Base-by-base conservation (phyloP, 2,329 filamentous ascomycete species). In the Aureobasidium sp. region DNA sequence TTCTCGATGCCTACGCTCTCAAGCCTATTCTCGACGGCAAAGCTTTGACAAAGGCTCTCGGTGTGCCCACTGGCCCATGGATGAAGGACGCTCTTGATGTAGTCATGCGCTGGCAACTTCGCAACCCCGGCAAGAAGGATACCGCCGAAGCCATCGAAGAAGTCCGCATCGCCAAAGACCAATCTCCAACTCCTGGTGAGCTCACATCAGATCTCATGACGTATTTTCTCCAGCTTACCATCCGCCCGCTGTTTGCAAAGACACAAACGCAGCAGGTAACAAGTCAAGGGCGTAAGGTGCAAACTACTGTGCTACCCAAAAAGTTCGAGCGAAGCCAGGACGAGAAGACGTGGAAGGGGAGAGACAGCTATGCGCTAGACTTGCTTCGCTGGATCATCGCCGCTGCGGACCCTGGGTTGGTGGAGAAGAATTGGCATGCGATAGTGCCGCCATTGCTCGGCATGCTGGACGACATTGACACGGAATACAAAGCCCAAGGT, bases 91-190 rank as follows among this genome's bases (percentile, higher is more conserved):
- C 91, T 3, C 75, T 96, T 49, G 87, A 95, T 33, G 78, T 91
- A 4, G 88, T 90, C 63, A 83, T 95, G 73, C 85, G 85, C 63
- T 97, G 92, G 91, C 94, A 97, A 73, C 80, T 97, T 57, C 82
- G 89, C 38, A 84, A 97, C 69, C 90, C 91, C 0, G 79, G 79
- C 4, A 78, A 77, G 61, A 82, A 79, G 3, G 86, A 92, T 63
- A 74, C 79, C 31, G 67, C 69, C 33, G 70, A 71, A 60, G 77
- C 76, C 15, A 75, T 80, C 54, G 73, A 76, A 65, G 74, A 75
- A 62, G 76, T 80, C 45, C 73, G 73, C 61, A 66, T 61, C 65
- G 67, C 60, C 63, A 63, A 69, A 61, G 58, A 67, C 61, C 38
- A 38, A 38, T 19, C 31, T 31, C 70, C 74, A 38, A 38, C 55